Conservation (phyloP, 2,329 filamentous ascomycete genomes). For the Blastomyces parvus region DNA sequence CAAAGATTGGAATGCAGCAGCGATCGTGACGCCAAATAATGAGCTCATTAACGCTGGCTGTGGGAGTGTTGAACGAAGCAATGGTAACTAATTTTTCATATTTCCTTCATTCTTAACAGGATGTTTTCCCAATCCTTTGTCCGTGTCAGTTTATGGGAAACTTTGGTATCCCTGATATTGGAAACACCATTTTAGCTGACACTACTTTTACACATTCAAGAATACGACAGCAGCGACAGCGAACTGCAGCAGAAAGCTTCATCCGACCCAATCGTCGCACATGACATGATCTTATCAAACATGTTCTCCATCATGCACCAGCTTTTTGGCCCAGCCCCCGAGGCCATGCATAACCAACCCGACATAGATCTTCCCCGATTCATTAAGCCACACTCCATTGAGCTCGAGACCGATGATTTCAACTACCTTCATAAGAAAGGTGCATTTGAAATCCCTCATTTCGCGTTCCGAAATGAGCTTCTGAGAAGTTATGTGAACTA, state of each 20-base stretch:
- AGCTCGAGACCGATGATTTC: constrained; percentile 71
- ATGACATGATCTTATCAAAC: constrained; percentile 17
- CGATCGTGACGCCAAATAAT: background rate
- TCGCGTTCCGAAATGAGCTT: constrained; percentile 65
- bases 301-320: constrained; percentile 31
- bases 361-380: constrained; percentile 52
- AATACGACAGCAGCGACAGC: background rate
- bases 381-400: constrained; percentile 67
- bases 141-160: background rate
- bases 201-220: background rate
- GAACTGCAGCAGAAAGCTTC: background rate
- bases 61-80: constrained; percentile 20
- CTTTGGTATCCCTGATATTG: background rate
- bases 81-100: constrained; percentile 25
- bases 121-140: constrained; percentile 23
- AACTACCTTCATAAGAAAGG: constrained; percentile 76
- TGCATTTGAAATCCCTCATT: constrained; percentile 64
- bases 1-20: constrained; percentile 27
- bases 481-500: constrained; percentile 77
- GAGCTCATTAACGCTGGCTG: background rate
- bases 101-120: constrained; percentile 11
- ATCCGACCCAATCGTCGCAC: background rate
- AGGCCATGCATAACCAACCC: constrained; percentile 41
- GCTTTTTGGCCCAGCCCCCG: constrained; percentile 27
- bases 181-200: background rate